Base-by-base conservation (phyloP, 2,329 filamentous ascomycete genomes). In the Scedosporium aurantiacum region DNA sequence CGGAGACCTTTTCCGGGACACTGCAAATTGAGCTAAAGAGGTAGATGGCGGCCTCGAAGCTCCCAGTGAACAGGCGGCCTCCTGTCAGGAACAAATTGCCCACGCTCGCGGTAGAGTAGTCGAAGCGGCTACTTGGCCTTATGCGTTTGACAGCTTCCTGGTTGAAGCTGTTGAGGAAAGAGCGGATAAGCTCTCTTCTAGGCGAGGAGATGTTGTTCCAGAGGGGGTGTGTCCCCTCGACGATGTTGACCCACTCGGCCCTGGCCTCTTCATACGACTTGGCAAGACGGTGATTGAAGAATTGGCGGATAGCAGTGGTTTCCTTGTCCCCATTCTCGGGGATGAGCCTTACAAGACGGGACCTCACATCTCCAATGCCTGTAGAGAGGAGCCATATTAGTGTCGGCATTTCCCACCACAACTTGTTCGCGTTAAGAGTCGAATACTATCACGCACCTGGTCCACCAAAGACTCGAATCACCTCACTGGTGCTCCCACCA, bases 381-480 rank as follows among this genome's bases (percentile, higher is more conserved):
- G 65, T 27, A 6, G 18, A n/a, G 28, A 32, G 68, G 91, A 69
- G 37, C 69, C 70, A 70, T 14, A 25, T 55, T 21, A 43, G 47
- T 14, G 8, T 40, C 43, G 18, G 10, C 27, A 23, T 50, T 18
- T 32, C 43, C 40, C 25, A 18, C 32, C 10, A 37, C 8, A 37
- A 54, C 27, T 57, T 41, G 61, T 64, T 62, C 61, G 60, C 28
- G 40, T 16, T 32, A 7, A 55, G 23, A 58, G 45, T 18, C n/a
- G 43, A 12, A 10, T 37, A 28, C 28, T 28, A 6, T 7, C 32
- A 37, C 74, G 61, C 75, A 87, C 93, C 93, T 65, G 93, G 93
- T 1, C 94, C 94, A 14, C 93, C 94, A 74, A 97, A 94, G 41
- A 97, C 91, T 41, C 94, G 83, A 66, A 97, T 96, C 68, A 97